These are phyloP conservation scores for Sedum album DNA, from an alignment of 164 flowering plant genomes.

Conservation along the genomic window DNA sequence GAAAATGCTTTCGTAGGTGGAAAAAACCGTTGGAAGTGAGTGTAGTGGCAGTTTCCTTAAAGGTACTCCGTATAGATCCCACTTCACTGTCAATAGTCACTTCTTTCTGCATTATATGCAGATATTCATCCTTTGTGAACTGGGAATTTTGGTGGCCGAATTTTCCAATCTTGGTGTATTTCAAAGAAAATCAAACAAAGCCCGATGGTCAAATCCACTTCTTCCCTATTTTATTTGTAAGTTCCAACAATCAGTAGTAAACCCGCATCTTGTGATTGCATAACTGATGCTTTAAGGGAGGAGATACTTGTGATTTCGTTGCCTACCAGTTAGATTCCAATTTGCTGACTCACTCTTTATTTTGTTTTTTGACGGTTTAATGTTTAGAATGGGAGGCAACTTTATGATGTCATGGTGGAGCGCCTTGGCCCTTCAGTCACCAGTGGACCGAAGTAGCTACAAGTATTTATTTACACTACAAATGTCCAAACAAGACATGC, in stretches of 20 bases:
- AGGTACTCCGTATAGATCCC: neutral
- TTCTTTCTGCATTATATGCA: conserved; percentile 15
- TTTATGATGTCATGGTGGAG: conserved; percentile 91
- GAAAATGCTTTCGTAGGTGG: conserved; percentile 95
- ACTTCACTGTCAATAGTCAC: neutral
- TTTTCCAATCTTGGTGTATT: conserved; percentile 83
- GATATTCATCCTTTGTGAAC: conserved; percentile 84
- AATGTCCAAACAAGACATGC: too few species aligned
- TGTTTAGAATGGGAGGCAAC: conserved; percentile 76
- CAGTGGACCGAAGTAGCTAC: conserved; percentile 61
- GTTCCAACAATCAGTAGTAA: conserved; percentile 13
- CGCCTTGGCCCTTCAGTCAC: conserved; percentile 90
- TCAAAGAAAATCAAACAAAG: conserved; percentile 88
- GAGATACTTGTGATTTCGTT: neutral
- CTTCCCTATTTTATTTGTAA: conserved; percentile 91
- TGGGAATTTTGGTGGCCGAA: conserved; percentile 99
- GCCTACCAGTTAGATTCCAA: neutral
- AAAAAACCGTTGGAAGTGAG: conserved; percentile 96
- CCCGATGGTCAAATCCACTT: conserved; percentile 96
- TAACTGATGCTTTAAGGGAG: neutral
- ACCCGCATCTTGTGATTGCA: neutral
- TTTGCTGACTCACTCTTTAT: neutral
- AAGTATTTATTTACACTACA: too few species aligned
- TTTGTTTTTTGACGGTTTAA: neutral
- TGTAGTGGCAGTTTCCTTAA: neutral